phyloP scores from a whole-genome alignment of 345 rosid species.

The Cardamine resedifolia region DNA sequence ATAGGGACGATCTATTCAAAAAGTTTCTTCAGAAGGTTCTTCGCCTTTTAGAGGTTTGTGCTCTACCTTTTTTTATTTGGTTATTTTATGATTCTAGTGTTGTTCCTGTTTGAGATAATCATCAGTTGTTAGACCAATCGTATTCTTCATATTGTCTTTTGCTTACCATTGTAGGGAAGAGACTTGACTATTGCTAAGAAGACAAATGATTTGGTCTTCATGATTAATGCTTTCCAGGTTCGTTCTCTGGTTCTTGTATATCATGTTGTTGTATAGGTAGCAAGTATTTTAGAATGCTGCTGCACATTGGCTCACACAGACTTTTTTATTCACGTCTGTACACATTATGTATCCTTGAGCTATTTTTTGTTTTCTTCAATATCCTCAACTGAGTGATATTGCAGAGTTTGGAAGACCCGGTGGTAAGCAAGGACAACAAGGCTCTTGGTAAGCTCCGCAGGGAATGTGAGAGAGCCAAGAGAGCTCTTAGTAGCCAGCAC shows the following conservation, averaged over 20 bases:
- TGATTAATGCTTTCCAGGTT: conserved; percentile 99
- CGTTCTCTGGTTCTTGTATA: conserved; percentile 27
- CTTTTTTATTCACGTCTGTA: no score
- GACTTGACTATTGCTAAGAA: conserved; percentile 81
- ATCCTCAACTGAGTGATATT: no score
- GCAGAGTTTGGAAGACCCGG: no score
- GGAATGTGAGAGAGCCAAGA: no score
- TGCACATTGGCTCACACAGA: no score
- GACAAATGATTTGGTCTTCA: conserved; percentile 89
- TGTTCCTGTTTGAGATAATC: conserved; percentile 3
- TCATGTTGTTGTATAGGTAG: conserved; percentile 18
- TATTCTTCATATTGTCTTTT: conserved; percentile 16
- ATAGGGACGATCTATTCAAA: conserved; percentile 63
- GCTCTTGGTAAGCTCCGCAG: no score
- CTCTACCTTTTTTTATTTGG: not conserved
- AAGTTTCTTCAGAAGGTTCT: conserved; percentile 82
- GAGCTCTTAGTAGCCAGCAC: no score
- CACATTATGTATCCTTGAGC: no score
- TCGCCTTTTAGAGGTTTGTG: conserved; percentile 85
- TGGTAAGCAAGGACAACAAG: no score
- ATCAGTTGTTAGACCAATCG: not conserved
- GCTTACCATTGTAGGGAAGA: conserved; percentile 62
- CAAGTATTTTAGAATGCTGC: not conserved
- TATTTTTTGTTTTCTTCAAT: no score
- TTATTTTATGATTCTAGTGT: not conserved